Conservation (phyloP, 768 basidiomycete genomes). For the Strobilomyces echinocephalus region DNA sequence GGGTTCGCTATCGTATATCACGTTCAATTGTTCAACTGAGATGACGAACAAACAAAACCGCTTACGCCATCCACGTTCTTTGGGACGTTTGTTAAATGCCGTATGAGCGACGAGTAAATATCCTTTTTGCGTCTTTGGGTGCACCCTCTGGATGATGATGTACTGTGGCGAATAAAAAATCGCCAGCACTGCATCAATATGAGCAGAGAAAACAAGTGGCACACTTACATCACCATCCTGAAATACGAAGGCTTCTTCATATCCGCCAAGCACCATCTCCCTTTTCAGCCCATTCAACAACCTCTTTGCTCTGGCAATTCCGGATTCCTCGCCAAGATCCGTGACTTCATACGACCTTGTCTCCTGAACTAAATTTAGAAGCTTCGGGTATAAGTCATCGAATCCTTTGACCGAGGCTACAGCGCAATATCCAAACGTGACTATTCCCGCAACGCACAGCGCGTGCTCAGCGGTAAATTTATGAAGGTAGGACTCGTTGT, state of each 20-base stretch:
- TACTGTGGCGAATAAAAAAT: constrained; percentile 51
- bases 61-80: constrained; percentile 77
- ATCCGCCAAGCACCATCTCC: constrained; percentile 87
- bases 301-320: constrained; percentile 57
- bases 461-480: constrained; percentile 94
- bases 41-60: constrained; percentile 5
- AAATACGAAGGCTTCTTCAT: constrained; percentile 91
- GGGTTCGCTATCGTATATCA: constrained; percentile 56
- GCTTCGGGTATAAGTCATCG: constrained; percentile 93
- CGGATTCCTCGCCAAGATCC: constrained; percentile 49
- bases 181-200: background rate
- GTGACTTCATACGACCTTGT: constrained; percentile 73
- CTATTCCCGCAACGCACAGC: constrained; percentile 89
- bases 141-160: constrained; percentile 87
- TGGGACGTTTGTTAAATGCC: constrained; percentile 79
- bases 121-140: constrained; percentile 85
- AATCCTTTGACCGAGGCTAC: constrained; percentile 95
- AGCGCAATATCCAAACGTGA: constrained; percentile 83
- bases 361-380: constrained; percentile 87
- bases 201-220: background rate
- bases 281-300: constrained; percentile 82
- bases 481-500: constrained; percentile 88
- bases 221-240: constrained; percentile 88
- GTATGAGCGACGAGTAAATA: constrained; percentile 91
- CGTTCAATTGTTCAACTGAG: background rate